phyloP scores from a whole-genome alignment of 1,284 basidiomycete species.

The Ceratobasidium sp. region DNA sequence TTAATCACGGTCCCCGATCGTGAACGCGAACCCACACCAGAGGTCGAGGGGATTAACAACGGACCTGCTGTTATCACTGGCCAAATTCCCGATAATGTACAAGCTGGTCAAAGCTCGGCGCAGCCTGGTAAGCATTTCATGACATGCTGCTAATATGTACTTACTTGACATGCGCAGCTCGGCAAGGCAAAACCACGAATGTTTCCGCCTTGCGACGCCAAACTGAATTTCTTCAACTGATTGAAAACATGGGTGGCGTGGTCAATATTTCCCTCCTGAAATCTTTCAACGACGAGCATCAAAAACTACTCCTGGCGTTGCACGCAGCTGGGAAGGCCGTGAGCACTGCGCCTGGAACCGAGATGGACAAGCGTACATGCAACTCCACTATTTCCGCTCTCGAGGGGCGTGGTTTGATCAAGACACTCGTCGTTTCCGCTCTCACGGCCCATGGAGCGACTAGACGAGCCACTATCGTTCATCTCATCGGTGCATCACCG shows the following conservation, averaged over 20 bases:
- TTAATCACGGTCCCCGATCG: neutral
- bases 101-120: neutral
- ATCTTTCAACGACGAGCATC: conserved; percentile 75
- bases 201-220: conserved; percentile 80
- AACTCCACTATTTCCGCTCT: conserved; percentile 69
- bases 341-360: conserved; percentile 73
- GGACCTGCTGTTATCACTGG: neutral
- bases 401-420: conserved; percentile 72
- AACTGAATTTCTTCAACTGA: conserved; percentile 75
- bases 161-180: neutral
- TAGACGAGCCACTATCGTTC: conserved; percentile 69
- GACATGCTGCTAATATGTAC: neutral
- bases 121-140: neutral
- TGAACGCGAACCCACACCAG: neutral
- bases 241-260: conserved; percentile 73
- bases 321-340: conserved; percentile 70
- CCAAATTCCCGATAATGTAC: neutral
- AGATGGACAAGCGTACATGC: conserved; percentile 79
- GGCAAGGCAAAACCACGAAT: conserved; percentile 57
- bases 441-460: conserved; percentile 65
- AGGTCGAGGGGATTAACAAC: neutral
- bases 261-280: conserved; percentile 69
- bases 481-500: conserved; percentile 68
- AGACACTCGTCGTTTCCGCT: conserved; percentile 68
- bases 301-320: conserved; percentile 67